phyloP scores from a whole-genome alignment of 495 filamentous ascomycete species.

The Podospora appendiculata region DNA sequence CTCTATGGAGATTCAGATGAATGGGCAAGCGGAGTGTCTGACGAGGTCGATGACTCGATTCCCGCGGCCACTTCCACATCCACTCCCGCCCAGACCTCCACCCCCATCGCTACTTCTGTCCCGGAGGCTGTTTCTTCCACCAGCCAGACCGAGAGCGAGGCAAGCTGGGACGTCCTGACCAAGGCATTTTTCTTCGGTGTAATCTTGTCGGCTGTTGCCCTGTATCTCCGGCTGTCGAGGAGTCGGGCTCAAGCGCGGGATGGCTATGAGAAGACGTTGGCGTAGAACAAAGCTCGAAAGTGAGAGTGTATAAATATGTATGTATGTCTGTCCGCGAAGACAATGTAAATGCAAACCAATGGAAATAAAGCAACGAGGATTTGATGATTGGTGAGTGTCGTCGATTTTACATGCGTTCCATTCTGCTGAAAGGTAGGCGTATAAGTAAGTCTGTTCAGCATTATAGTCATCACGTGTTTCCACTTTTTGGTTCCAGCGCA shows the following conservation, averaged over 20 bases:
- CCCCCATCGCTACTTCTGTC: not conserved
- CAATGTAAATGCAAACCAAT: no score
- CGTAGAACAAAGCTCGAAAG: no score
- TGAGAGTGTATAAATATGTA: no score
- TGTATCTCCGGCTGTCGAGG: slow-evolving; percentile 23
- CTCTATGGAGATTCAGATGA: not conserved
- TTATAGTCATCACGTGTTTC: not conserved
- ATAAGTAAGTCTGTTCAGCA: no score
- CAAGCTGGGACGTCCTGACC: slow-evolving; percentile 23
- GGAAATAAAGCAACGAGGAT: no score
- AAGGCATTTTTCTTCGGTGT: slow-evolving; percentile 33
- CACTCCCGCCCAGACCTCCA: not conserved
- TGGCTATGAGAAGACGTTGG: no score
- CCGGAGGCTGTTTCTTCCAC: not conserved
- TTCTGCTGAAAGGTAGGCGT: no score
- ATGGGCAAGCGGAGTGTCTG: slow-evolving; percentile 3
- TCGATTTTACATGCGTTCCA: no score
- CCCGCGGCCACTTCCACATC: no score
- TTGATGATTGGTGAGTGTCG: no score
- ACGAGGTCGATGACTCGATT: not conserved
- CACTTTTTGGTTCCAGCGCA: not conserved
- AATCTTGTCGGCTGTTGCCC: slow-evolving; percentile 24
- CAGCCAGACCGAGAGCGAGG: slow-evolving; percentile 7
- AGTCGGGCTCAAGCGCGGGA: not conserved
- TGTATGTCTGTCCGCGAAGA: no score